Evolutionary conservation across 768 basidiomycete species (phyloP).

Genomic region (Cyclocybe aegerita): DNA sequence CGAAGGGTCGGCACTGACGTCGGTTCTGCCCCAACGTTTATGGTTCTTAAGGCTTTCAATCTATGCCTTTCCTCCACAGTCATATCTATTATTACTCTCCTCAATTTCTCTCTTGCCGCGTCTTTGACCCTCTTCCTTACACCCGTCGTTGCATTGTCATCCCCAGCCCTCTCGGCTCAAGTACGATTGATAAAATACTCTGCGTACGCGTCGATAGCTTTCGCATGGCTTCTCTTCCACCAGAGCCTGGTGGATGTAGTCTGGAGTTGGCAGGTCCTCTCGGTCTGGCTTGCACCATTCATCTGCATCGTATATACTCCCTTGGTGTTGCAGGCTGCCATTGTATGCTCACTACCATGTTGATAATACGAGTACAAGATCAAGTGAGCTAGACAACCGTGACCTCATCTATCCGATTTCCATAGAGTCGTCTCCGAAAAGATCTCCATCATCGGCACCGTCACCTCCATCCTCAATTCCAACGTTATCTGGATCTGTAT

Average conservation of each 20-base stretch:
- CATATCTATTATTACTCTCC: slow-evolving; percentile 80
- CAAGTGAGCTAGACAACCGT: slow-evolving; percentile 1
- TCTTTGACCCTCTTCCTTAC: slow-evolving; percentile 67
- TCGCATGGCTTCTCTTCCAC: slow-evolving; percentile 58
- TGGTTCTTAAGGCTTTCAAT: slow-evolving; percentile 68
- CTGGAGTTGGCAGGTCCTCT: slow-evolving; percentile 78
- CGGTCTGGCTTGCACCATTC: slow-evolving; percentile 83
- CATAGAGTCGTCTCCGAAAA: slow-evolving; percentile 55
- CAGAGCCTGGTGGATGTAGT: slow-evolving; percentile 46
- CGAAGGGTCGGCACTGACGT: slow-evolving; percentile 20
- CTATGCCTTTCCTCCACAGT: slow-evolving; percentile 84
- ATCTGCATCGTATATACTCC: slow-evolving; percentile 79
- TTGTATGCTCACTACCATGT: slow-evolving; percentile 47
- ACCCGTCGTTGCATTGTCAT: slow-evolving; percentile 45
- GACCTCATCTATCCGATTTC: slow-evolving; percentile 28
- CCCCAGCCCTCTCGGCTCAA: slow-evolving; percentile 11
- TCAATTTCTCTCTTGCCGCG: slow-evolving; percentile 91
- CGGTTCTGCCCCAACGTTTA: slow-evolving; percentile 37
- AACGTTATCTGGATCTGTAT: slow-evolving; percentile 36
- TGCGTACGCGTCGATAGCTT: slow-evolving; percentile 46
- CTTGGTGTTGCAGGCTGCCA: slow-evolving; percentile 66
- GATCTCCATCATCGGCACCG: slow-evolving; percentile 31
- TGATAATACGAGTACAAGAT: slow-evolving; percentile 9
- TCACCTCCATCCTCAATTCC: slow-evolving; percentile 30
- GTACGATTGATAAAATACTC: slow-evolving; percentile 27